These are phyloP conservation scores for Pezicula carpinea DNA, from an alignment of 2,329 filamentous ascomycete species.

Conservation along the genomic window DNA sequence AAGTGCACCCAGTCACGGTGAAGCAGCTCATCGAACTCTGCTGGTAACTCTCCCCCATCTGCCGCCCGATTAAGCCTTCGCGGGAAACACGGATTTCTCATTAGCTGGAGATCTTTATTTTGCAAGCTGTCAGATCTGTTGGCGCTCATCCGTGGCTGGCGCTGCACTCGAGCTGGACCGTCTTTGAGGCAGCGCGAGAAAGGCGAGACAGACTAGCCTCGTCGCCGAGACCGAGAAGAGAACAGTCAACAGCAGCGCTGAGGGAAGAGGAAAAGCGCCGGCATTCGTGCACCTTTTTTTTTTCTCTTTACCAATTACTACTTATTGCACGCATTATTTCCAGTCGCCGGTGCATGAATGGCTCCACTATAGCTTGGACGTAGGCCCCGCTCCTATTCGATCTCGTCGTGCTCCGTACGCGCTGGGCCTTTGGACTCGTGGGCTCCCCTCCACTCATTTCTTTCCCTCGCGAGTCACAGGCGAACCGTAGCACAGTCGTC, in stretches of 20 bases:
- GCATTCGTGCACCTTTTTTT: background rate
- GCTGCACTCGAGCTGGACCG: no score
- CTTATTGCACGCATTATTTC: conserved; percentile 4
- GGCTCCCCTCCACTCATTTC: conserved; percentile 7
- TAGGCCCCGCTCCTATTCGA: conserved; percentile 10
- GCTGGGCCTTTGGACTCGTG: conserved; percentile 10
- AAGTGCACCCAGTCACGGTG: no score
- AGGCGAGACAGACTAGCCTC: conserved; percentile 1
- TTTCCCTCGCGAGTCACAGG: background rate
- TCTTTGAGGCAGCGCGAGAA: conserved; percentile 1
- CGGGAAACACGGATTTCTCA: no score
- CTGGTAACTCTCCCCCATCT: no score
- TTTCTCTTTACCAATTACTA: background rate
- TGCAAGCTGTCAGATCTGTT: no score
- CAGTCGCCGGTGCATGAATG: conserved; percentile 5
- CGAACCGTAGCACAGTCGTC: no score
- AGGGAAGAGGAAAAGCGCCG: background rate
- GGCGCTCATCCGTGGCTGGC: no score
- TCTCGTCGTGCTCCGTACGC: conserved; percentile 19
- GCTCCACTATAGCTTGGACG: conserved; percentile 7
- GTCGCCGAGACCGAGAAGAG: background rate
- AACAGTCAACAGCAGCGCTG: background rate
- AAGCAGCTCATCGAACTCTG: no score
- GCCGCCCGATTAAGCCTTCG: no score
- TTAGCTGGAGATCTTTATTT: no score